phyloP scores from a whole-genome alignment of 225 moss, liverwort and hornwort species.

The Anthoceros angustus region DNA sequence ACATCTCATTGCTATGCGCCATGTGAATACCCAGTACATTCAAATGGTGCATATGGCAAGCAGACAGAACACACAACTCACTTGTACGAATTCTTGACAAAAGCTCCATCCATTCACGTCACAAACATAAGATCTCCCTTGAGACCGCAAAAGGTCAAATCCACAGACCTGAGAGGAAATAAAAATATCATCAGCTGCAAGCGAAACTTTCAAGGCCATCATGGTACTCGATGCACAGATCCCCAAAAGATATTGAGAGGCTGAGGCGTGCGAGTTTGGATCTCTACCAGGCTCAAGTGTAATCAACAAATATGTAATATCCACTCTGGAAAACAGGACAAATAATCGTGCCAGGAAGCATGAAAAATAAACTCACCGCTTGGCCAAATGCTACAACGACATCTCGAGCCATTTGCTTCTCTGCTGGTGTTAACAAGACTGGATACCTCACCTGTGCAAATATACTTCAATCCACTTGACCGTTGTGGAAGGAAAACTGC shows the following conservation, averaged over 20 bases:
- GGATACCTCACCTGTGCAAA: conserved; percentile 78
- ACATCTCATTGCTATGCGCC: neutral
- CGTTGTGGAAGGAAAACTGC: neutral
- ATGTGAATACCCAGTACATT: neutral
- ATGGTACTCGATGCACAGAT: conserved; percentile 5
- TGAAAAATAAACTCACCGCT: conserved; percentile 40
- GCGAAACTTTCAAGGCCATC: neutral
- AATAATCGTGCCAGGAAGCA: neutral
- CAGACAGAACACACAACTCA: conserved; percentile 14
- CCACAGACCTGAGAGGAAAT: conserved; percentile 62
- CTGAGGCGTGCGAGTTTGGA: neutral
- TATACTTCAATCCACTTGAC: neutral
- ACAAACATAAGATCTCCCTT: conserved; percentile 98
- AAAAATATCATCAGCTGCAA: neutral
- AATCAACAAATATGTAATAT: neutral
- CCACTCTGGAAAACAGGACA: neutral
- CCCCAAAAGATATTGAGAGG: neutral
- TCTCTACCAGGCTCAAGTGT: too few species aligned
- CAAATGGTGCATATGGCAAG: neutral
- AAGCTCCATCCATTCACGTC: conserved; percentile 99
- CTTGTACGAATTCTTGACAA: conserved; percentile 98
- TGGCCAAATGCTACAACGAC: conserved; percentile 97
- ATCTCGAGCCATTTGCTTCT: conserved; percentile 98
- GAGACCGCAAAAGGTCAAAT: conserved; percentile 94
- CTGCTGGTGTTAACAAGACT: conserved; percentile 82